Base-by-base conservation (phyloP, 1,284 basidiomycete genomes). In the Ceratorhiza oryzae-sativae region DNA sequence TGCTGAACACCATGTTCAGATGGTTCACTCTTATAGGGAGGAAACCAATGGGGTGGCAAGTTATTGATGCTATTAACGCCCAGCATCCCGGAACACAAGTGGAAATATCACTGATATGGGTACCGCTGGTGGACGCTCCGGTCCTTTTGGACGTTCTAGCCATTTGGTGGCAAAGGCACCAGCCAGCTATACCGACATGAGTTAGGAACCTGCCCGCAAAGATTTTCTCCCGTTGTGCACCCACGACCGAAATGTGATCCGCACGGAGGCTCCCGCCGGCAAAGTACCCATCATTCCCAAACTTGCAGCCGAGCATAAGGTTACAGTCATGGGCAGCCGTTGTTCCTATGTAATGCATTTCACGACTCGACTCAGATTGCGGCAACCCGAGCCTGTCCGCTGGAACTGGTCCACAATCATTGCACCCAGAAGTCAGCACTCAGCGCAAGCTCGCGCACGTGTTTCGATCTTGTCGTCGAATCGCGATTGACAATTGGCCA, bases 21-120 rank as follows among this genome's bases (percentile, higher is more conserved):
- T 10, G 53, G 25, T 61, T 3, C 25, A 45, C 34, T 67, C 25
- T 70, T 70, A 70, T 70, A 70, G 41, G 42, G 23, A 42, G 15
- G 45, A 61, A 45, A 10, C n/a, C 59, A 30, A n/a, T 58, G 41
- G 30, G n/a, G 59, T 61, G 59, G 59, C 59, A 61, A 61, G 42
- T 61, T 61, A 32, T 61, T 46, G 25, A n/a, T 3, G 3, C 3
- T 27, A 2, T n/a, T 18, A 18, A 25, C 15, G 41, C 27, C 36
- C 41, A 25, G 18, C 32, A n/a, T 61, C n/a, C 59, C 59, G 42
- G 27, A 5, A 5, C 27, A 30, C 42, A 18, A 61, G 59, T 61
- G 39, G 42, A 61, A 46, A 61, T 46, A 46, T 30, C 30, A 58
- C 59, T 46, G 18, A 42, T 61, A 45, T 30, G 12, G 59, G 59